Percentiles rank a stretch among this genome's conserved stretches.
Evolutionary conservation across 371 early-diverging fungal genomes (phyloP).

Genomic region (Basidiobolus meristosporus): DNA sequence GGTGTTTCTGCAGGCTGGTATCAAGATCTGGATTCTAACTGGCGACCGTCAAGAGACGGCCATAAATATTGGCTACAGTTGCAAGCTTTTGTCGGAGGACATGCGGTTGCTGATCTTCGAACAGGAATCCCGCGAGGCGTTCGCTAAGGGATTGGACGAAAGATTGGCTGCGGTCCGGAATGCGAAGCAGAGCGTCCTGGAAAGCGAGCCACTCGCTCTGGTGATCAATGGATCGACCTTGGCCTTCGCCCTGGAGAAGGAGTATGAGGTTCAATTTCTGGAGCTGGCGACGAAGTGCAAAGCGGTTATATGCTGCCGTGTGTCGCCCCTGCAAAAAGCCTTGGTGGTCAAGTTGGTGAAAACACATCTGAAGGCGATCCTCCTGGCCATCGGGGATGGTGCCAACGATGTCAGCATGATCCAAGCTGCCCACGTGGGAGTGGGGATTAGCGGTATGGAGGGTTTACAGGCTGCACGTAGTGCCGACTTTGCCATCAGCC

Average conservation of each 20-base stretch:
- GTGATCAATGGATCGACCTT: slow-evolving; percentile 52
- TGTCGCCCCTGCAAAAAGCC: slow-evolving; percentile 87
- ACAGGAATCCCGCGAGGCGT: slow-evolving; percentile 21
- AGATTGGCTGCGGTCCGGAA: slow-evolving; percentile 13
- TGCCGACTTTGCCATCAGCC: slow-evolving; percentile 90
- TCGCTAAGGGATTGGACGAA: no score
- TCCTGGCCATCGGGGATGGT: slow-evolving; percentile 92
- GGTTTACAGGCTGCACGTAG: slow-evolving; percentile 93
- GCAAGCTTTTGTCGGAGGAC: slow-evolving; percentile 70
- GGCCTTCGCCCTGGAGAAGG: slow-evolving; percentile 47
- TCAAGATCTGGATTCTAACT: slow-evolving; percentile 91
- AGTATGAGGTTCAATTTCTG: slow-evolving; percentile 43
- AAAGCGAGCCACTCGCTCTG: slow-evolving; percentile 33
- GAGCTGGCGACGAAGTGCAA: slow-evolving; percentile 63
- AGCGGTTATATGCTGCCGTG: slow-evolving; percentile 83
- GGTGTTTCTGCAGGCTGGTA: slow-evolving; percentile 52
- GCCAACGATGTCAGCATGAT: slow-evolving; percentile 99
- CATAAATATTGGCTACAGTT: slow-evolving; percentile 82
- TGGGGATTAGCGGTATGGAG: slow-evolving; percentile 95
- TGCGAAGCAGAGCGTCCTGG: slow-evolving; percentile 33
- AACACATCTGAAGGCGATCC: slow-evolving; percentile 45
- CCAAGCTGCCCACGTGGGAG: slow-evolving; percentile 88
- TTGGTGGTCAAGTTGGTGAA: slow-evolving; percentile 81
- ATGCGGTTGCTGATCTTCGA: slow-evolving; percentile 71
- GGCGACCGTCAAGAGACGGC: slow-evolving; percentile 90